Conservation (phyloP, 768 basidiomycete species). For the Tylopilus sp. region DNA sequence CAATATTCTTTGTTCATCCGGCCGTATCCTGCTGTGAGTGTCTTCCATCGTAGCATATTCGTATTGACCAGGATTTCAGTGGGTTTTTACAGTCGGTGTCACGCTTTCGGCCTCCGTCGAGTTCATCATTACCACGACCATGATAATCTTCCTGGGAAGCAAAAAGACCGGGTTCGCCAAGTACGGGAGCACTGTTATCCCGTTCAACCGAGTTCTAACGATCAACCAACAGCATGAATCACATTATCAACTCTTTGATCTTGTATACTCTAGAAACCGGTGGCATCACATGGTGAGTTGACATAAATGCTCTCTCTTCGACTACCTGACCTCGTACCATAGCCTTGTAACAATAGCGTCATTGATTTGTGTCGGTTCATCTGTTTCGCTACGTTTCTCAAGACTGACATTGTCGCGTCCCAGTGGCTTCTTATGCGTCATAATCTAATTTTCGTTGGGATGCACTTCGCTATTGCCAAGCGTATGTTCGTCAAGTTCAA, state of each 20-base stretch:
- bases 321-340: background rate
- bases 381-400: background rate
- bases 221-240: slow-evolving; percentile 38
- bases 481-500: slow-evolving; percentile 14
- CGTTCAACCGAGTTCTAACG: background rate
- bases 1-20: slow-evolving; percentile 30
- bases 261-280: slow-evolving; percentile 54
- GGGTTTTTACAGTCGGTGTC: slow-evolving; percentile 30
- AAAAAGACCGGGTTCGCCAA: slow-evolving; percentile 31
- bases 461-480: slow-evolving; percentile 34
- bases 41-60: background rate
- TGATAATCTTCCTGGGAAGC: slow-evolving; percentile 31
- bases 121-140: slow-evolving; percentile 28
- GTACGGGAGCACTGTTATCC: background rate
- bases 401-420: background rate
- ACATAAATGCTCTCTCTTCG: background rate
- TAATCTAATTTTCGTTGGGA: slow-evolving; percentile 33
- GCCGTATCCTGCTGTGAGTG: slow-evolving; percentile 29
- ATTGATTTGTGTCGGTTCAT: slow-evolving; percentile 28
- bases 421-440: slow-evolving; percentile 34
- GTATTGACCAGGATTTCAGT: slow-evolving; percentile 13
- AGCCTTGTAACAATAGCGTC: slow-evolving; percentile 33
- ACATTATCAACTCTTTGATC: slow-evolving; percentile 47
- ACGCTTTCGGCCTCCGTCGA: slow-evolving; percentile 34
- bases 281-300: slow-evolving; percentile 40